Percentiles rank a stretch among this genome's conserved stretches.
These are phyloP conservation scores for Teratosphaeria zuluensis DNA, from an alignment of 2,329 filamentous ascomycete genomes.

Conservation along the genomic window DNA sequence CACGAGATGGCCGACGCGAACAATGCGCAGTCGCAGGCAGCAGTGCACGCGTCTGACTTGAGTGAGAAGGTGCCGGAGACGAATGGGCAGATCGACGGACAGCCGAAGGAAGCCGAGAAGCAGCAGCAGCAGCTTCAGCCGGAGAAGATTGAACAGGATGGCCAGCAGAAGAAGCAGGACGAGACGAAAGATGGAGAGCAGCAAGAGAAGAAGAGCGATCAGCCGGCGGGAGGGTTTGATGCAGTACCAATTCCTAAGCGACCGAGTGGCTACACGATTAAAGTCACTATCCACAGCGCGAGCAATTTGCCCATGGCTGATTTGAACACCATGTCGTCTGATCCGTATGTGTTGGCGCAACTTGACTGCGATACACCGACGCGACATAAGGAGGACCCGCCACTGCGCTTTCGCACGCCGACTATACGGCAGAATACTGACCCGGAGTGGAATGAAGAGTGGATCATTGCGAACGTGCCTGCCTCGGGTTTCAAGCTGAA, in stretches of 20 bases:
- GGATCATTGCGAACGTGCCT: constrained; percentile 82
- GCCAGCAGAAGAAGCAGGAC: neutral
- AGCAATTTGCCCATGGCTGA: constrained; percentile 75
- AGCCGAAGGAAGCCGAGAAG: neutral
- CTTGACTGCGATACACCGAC: constrained; percentile 60
- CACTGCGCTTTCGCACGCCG: constrained; percentile 61
- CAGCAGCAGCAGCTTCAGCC: neutral
- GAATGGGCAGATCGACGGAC: neutral
- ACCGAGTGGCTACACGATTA: constrained; percentile 66
- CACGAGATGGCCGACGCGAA: neutral
- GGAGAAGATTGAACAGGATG: neutral
- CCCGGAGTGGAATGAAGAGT: constrained; percentile 74
- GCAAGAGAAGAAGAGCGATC: constrained; percentile 17
- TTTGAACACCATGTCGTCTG: constrained; percentile 64
- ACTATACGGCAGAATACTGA: constrained; percentile 64
- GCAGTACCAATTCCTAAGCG: constrained; percentile 64
- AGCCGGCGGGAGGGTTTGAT: constrained; percentile 71
- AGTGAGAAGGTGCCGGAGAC: neutral
- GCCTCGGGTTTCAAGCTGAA: constrained; percentile 73
- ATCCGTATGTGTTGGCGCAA: constrained; percentile 74
- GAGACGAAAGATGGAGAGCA: constrained; percentile 1
- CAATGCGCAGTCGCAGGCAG: neutral
- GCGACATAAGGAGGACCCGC: constrained; percentile 78
- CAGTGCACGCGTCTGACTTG: neutral
- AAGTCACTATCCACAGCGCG: constrained; percentile 74